These are phyloP conservation scores for Stentor coeruleus DNA, from an alignment of 73 alveolate species.

Conservation along the genomic window DNA sequence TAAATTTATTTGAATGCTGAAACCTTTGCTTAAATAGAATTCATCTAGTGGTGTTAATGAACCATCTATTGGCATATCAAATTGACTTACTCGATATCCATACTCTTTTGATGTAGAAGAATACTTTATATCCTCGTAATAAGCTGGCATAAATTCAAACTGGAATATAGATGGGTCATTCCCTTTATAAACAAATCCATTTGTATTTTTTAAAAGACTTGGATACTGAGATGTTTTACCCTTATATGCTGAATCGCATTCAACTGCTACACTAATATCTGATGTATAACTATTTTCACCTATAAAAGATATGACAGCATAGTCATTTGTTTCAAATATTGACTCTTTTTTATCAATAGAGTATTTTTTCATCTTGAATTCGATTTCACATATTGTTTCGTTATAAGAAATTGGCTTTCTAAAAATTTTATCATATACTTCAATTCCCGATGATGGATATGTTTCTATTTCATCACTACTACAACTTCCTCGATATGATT, in stretches of 20 bases:
- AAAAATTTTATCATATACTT: too few species aligned
- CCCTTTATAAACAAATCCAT: not conserved
- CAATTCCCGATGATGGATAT: not conserved
- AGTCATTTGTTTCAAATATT: not conserved
- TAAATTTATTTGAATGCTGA: too few species aligned
- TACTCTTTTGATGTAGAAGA: not conserved
- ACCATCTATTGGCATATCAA: not conserved
- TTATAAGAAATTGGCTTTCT: not conserved
- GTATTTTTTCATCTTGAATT: not conserved
- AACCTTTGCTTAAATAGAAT: not conserved
- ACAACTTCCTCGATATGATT: not conserved
- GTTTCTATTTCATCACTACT: not conserved
- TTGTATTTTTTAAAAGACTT: too few species aligned
- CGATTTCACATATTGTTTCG: not conserved
- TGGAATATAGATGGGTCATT: not conserved
- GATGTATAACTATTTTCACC: not conserved
- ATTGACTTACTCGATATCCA: not conserved
- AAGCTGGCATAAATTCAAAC: not conserved
- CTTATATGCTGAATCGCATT: not conserved
- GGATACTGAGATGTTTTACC: not conserved
- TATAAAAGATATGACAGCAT: not conserved
- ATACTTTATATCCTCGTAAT: not conserved
- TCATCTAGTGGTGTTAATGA: not conserved
- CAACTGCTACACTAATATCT: not conserved
- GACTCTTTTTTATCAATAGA: too few species aligned